Evolutionary conservation across 352 stramenopile species (phyloP).

Genomic region (Plasmopara viticola): DNA sequence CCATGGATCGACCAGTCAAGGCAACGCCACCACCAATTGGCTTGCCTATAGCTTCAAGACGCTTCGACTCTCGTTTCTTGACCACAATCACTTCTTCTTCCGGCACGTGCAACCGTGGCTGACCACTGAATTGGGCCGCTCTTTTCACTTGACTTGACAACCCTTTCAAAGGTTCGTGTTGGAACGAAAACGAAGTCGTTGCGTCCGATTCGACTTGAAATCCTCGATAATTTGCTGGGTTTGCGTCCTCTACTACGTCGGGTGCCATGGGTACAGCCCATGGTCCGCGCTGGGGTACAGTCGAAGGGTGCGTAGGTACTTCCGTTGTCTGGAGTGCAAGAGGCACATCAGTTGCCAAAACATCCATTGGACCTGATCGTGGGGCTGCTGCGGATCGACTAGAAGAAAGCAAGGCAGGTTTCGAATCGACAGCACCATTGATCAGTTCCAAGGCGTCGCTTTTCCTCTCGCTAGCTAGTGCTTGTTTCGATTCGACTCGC

Average conservation of each 20-base stretch:
- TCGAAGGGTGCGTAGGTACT: neutral
- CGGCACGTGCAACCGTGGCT: constrained; percentile 38
- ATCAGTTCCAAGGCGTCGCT: constrained; percentile 7
- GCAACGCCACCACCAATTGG: neutral
- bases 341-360: constrained; percentile 31
- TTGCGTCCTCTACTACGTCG: constrained; percentile 67
- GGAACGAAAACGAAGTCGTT: neutral
- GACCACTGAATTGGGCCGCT: constrained; percentile 51
- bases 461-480: constrained; percentile 17
- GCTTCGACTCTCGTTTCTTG: constrained; percentile 51
- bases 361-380: constrained; percentile 33
- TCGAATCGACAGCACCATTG: constrained; percentile 20
- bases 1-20: neutral
- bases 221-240: constrained; percentile 21
- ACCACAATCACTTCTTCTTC: constrained; percentile 70
- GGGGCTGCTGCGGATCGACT: constrained; percentile 21
- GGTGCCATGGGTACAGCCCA: constrained; percentile 10
- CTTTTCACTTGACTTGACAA: constrained; percentile 35
- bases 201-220: constrained; percentile 12
- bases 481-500: constrained; percentile 20
- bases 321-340: constrained; percentile 1
- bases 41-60: constrained; percentile 20
- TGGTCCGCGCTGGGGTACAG: constrained; percentile 7
- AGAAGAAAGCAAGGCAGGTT: constrained; percentile 19
- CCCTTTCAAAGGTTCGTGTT: constrained; percentile 14